A percentile compares a stretch with the other conserved stretches of the same genome.
phyloP scores from a whole-genome alignment of 108 stramenopile species.

The Cyclotella choctawhatcheeana region DNA sequence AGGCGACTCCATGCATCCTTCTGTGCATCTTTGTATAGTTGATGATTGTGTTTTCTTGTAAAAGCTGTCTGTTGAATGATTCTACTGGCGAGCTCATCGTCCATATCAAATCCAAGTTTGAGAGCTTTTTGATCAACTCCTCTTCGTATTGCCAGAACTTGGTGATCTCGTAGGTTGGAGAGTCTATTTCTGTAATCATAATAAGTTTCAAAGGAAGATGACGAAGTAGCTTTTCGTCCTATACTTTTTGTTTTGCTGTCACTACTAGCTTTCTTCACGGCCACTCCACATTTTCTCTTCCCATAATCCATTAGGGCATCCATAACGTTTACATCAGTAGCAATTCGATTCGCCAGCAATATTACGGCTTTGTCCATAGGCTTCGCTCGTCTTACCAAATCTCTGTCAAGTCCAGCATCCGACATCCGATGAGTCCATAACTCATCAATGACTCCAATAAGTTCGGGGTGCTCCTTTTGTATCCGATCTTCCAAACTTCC shows the following conservation, averaged over 20 bases:
- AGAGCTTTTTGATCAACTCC: constrained; percentile 60
- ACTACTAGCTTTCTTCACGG: constrained; percentile 29
- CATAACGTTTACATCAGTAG: constrained; percentile 47
- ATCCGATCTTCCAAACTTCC: constrained; percentile 65
- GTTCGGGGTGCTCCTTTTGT: constrained; percentile 53
- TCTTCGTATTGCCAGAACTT: constrained; percentile 65
- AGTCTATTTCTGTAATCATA: constrained; percentile 51
- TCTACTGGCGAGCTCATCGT: constrained; percentile 37
- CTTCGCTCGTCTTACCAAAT: constrained; percentile 5
- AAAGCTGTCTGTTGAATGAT: constrained; percentile 3
- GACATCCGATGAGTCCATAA: constrained; percentile 43
- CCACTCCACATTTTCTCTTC: constrained; percentile 34
- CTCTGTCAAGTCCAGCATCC: not conserved
- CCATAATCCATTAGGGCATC: constrained; percentile 49
- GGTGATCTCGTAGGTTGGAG: constrained; percentile 47
- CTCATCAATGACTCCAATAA: constrained; percentile 45
- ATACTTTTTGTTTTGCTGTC: constrained; percentile 18
- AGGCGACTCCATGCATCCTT: constrained; percentile 65
- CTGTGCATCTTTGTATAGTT: constrained; percentile 46
- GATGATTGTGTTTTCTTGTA: constrained; percentile 1
- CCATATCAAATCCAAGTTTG: constrained; percentile 57
- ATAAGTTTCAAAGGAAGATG: constrained; percentile 47
- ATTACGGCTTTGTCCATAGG: constrained; percentile 51
- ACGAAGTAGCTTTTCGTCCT: constrained; percentile 2
- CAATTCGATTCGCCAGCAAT: constrained; percentile 60